phyloP scores from a whole-genome alignment of 192 early-diverging fungal species.

The Coemansia reversa region DNA sequence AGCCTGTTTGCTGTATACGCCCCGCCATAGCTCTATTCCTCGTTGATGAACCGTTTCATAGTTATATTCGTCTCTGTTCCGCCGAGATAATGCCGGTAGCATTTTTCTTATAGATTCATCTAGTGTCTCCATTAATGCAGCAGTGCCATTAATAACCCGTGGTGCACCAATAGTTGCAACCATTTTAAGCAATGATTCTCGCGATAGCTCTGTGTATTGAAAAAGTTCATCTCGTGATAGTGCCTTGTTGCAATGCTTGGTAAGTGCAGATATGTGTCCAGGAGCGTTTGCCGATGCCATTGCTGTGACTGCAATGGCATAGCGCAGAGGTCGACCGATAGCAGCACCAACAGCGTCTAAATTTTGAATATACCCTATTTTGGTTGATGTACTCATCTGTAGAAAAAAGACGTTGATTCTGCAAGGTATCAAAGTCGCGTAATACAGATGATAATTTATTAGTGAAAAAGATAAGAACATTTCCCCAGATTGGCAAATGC shows the following conservation, averaged over 20 bases:
- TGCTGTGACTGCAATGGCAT: slow-evolving; percentile 21
- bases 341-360: slow-evolving; percentile 9
- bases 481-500: no score
- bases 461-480: no score
- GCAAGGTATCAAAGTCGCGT: no score
- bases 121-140: slow-evolving; percentile 24
- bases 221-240: not conserved
- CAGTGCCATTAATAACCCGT: slow-evolving; percentile 27
- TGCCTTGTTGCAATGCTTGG: slow-evolving; percentile 3
- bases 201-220: slow-evolving; percentile 8
- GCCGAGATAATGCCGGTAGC: slow-evolving; percentile 10
- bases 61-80: slow-evolving; percentile 14
- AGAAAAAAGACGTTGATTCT: no score
- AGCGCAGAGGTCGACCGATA: slow-evolving; percentile 10
- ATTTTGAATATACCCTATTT: no score
- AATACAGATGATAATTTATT: no score
- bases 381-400: no score
- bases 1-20: slow-evolving; percentile 36
- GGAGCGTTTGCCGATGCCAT: slow-evolving; percentile 16
- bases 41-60: slow-evolving; percentile 24
- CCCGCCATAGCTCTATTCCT: slow-evolving; percentile 26
- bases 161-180: slow-evolving; percentile 18
- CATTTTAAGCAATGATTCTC: slow-evolving; percentile 23
- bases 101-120: not conserved
- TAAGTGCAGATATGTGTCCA: not conserved